phyloP scores from a whole-genome alignment of 2,329 filamentous ascomycete species.

The Trichoderma atrobrunneum region DNA sequence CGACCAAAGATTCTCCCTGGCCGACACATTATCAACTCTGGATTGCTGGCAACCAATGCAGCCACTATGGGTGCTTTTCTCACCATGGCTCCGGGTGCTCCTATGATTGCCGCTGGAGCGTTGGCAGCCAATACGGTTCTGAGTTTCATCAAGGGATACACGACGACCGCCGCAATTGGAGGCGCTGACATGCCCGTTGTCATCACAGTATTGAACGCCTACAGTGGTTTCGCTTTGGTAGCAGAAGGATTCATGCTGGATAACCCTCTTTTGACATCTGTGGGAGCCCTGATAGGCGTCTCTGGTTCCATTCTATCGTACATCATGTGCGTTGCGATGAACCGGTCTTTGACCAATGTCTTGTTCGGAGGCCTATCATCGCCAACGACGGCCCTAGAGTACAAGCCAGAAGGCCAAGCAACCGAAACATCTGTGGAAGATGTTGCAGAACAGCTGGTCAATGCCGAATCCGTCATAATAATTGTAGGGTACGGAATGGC shows the following conservation, averaged over 20 bases:
- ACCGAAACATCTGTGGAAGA: slow-evolving; percentile 79
- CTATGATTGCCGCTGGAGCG: slow-evolving; percentile 74
- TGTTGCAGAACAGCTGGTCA: slow-evolving; percentile 69
- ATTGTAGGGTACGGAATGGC: slow-evolving; percentile 94
- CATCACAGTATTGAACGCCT: slow-evolving; percentile 86
- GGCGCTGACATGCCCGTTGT: slow-evolving; percentile 94
- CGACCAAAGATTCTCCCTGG: slow-evolving; percentile 70
- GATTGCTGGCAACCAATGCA: slow-evolving; percentile 70
- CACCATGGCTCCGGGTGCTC: slow-evolving; percentile 75
- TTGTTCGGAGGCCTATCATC: slow-evolving; percentile 71
- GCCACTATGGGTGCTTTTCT: slow-evolving; percentile 84
- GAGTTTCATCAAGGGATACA: slow-evolving; percentile 83
- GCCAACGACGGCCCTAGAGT: slow-evolving; percentile 56
- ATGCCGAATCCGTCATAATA: slow-evolving; percentile 82
- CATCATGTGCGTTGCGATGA: slow-evolving; percentile 88
- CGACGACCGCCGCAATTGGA: slow-evolving; percentile 83
- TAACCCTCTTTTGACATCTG: slow-evolving; percentile 78
- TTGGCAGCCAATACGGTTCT: slow-evolving; percentile 72
- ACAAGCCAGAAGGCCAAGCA: slow-evolving; percentile 76
- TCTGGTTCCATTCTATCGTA: slow-evolving; percentile 87
- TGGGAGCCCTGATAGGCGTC: slow-evolving; percentile 83
- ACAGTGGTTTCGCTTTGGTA: slow-evolving; percentile 85
- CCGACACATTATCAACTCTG: slow-evolving; percentile 70
- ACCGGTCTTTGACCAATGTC: slow-evolving; percentile 83
- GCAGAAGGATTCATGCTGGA: slow-evolving; percentile 91